A percentile compares a stretch with the other conserved stretches of the same genome.
These are phyloP conservation scores for Phytopythium ostracodes DNA, from an alignment of 352 stramenopile species.

Conservation along the genomic window DNA sequence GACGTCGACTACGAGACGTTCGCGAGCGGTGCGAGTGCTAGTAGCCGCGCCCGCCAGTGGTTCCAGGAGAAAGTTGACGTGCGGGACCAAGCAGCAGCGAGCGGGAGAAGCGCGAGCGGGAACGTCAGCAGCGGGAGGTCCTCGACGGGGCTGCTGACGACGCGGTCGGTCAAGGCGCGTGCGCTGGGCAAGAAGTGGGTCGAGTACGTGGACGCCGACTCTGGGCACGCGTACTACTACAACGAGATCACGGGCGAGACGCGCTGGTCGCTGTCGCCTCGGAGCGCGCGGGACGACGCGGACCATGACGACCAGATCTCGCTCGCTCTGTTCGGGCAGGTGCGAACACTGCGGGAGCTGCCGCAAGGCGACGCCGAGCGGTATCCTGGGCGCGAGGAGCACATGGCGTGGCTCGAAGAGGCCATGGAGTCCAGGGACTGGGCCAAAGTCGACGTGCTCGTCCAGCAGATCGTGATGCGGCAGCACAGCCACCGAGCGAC, in stretches of 20 bases:
- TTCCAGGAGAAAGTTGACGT: conserved; percentile 34
- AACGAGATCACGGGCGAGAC: conserved; percentile 88
- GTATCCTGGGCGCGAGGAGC: conserved; percentile 49
- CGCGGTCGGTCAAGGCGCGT: conserved; percentile 31
- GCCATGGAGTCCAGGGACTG: conserved; percentile 59
- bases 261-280: conserved; percentile 79
- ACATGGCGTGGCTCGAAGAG: conserved; percentile 69
- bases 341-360: conserved; percentile 40
- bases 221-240: conserved; percentile 88
- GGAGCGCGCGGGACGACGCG: conserved; percentile 48
- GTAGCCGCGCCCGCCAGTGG: conserved; percentile 54
- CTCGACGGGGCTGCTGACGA: conserved; percentile 17
- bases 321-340: conserved; percentile 46
- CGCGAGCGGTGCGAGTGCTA: conserved; percentile 26
- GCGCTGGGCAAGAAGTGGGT: conserved; percentile 75
- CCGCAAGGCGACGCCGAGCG: conserved; percentile 21
- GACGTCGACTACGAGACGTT: conserved; percentile 50
- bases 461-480: conserved; percentile 68
- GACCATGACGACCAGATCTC: conserved; percentile 58
- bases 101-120: not conserved
- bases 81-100: conserved; percentile 12
- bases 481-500: conserved; percentile 45
- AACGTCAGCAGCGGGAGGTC: conserved; percentile 12
- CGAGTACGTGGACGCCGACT: conserved; percentile 74
- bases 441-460: conserved; percentile 60